Percentiles rank a stretch among this genome's conserved stretches.
phyloP scores from a whole-genome alignment of 768 basidiomycete species.

The Leccinum sublutescens region DNA sequence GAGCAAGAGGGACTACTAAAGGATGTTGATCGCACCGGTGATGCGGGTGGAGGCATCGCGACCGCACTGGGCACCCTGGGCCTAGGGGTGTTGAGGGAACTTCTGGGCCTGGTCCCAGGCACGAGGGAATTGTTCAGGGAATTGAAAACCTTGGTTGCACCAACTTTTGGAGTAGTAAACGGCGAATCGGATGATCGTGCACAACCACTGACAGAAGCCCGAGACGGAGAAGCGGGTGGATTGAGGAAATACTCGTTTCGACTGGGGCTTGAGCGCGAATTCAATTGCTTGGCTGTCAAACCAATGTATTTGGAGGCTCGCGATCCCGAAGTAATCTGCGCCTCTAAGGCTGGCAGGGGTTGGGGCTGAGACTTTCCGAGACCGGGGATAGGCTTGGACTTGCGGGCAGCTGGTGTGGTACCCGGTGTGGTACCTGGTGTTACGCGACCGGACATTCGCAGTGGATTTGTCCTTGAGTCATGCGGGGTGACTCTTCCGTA shows the following conservation, averaged over 20 bases:
- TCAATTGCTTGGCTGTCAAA: conserved; percentile 82
- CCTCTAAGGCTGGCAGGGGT: conserved; percentile 26
- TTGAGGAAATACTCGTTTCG: conserved; percentile 22
- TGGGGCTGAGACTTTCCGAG: conserved; percentile 34
- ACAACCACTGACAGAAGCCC: conserved; percentile 38
- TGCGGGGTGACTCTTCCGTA: conserved; percentile 43
- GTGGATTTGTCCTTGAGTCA: conserved; percentile 26
- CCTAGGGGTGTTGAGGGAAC: conserved; percentile 51
- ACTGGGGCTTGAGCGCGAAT: conserved; percentile 35
- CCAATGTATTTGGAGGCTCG: conserved; percentile 81
- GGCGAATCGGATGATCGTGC: conserved; percentile 48
- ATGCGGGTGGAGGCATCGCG: conserved; percentile 80
- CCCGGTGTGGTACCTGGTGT: conserved; percentile 50
- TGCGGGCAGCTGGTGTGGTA: conserved; percentile 31
- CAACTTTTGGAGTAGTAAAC: conserved; percentile 66
- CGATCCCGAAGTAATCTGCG: conserved; percentile 73
- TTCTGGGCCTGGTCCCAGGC: conserved; percentile 31
- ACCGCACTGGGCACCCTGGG: conserved; percentile 68
- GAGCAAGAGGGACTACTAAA: conserved; percentile 37
- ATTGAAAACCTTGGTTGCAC: conserved; percentile 29
- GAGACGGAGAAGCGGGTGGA: conserved; percentile 36
- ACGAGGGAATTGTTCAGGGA: conserved; percentile 13
- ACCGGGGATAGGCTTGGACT: conserved; percentile 31
- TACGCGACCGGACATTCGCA: conserved; percentile 42
- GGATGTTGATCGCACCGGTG: conserved; percentile 44